Conservation (phyloP, 805 yeast species). For the Ogataea pini region DNA sequence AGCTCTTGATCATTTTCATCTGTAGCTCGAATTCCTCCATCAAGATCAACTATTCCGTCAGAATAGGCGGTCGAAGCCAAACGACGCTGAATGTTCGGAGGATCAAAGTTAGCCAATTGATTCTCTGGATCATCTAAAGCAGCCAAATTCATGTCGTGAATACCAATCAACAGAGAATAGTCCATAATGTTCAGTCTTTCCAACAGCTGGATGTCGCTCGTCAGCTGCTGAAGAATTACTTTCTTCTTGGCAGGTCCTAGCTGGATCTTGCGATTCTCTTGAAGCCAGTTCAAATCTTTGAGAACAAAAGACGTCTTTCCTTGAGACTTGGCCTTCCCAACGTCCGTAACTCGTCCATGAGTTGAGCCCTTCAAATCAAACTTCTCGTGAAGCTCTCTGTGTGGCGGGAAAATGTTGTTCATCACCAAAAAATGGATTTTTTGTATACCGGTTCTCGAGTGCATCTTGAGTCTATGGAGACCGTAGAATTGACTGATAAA, state of each 20-base stretch:
- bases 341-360: constrained; percentile 66
- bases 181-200: constrained; percentile 89
- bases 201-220: constrained; percentile 70
- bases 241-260: constrained; percentile 73
- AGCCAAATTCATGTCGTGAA: constrained; percentile 72
- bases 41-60: constrained; percentile 34
- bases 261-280: constrained; percentile 58
- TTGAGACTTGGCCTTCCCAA: constrained; percentile 33
- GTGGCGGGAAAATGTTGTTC: constrained; percentile 97
- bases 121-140: constrained; percentile 36
- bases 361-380: constrained; percentile 94
- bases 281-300: constrained; percentile 89
- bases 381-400: constrained; percentile 77
- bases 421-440: constrained; percentile 92
- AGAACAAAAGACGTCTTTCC: constrained; percentile 48
- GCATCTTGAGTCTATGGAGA: constrained; percentile 88
- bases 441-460: constrained; percentile 53
- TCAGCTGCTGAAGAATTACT: constrained; percentile 67
- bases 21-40: constrained; percentile 83
- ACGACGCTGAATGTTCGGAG: constrained; percentile 22
- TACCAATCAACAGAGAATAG: constrained; percentile 84
- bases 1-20: constrained; percentile 60
- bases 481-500: constrained; percentile 95
- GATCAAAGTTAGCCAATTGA: constrained; percentile 27
- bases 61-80: constrained; percentile 18